These are phyloP conservation scores for Fusarium oxysporum DNA, from an alignment of 2,329 filamentous ascomycete species.

Conservation along the genomic window DNA sequence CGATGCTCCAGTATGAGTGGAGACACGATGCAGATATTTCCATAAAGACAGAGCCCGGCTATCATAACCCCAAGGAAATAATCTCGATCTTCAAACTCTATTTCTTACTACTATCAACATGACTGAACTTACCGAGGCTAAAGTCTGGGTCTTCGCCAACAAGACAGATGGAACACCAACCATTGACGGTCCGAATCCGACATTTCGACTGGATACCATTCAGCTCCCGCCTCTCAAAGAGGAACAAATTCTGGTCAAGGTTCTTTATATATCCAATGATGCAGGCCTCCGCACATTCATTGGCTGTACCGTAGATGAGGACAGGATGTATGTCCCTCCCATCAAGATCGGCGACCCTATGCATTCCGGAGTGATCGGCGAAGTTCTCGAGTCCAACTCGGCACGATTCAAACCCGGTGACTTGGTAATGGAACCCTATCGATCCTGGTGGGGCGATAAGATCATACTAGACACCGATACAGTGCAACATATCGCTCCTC, in stretches of 20 bases:
- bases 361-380: slow-evolving; percentile 5
- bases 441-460: slow-evolving; percentile 6
- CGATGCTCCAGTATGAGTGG: background rate
- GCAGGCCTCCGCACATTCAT: slow-evolving; percentile 4
- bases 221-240: background rate
- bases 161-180: slow-evolving; percentile 5
- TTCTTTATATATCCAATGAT: slow-evolving; percentile 12
- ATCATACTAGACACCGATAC: background rate
- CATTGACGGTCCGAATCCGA: background rate
- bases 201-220: background rate
- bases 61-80: background rate
- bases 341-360: background rate
- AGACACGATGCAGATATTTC: background rate
- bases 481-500: background rate
- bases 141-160: slow-evolving; percentile 15
- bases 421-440: slow-evolving; percentile 9
- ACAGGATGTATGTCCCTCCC: slow-evolving; percentile 12
- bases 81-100: background rate
- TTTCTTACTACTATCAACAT: background rate
- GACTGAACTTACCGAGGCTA: background rate
- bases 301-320: background rate
- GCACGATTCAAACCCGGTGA: background rate
- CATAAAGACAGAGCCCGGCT: background rate
- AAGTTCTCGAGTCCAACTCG: slow-evolving; percentile 12
- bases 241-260: slow-evolving; percentile 12